Evolutionary conservation across 73 alveolate genomes (phyloP).

Genomic region (Halteria grandinella): DNA sequence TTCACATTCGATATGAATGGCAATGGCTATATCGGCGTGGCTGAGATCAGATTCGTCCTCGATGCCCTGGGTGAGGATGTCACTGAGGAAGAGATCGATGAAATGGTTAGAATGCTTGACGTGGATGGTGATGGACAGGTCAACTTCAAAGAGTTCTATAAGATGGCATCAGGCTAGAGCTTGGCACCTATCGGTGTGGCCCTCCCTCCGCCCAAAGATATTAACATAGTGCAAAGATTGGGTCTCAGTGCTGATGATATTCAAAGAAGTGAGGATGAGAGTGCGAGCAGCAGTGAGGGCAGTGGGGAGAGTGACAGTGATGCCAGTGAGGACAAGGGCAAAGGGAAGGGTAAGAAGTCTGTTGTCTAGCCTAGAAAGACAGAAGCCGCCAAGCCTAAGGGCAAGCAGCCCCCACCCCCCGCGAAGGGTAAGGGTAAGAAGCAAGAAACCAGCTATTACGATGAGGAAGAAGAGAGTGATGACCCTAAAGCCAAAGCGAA

Average conservation of each 20-base stretch:
- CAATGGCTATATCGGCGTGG: conserved; percentile 80
- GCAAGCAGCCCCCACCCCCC: too few relatives aligned
- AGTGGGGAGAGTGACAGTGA: too few relatives aligned
- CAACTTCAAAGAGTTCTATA: conserved; percentile 82
- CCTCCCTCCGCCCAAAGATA: conserved; percentile 73
- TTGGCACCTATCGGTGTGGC: conserved; percentile 82
- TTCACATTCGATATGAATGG: conserved; percentile 80
- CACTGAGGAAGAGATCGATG: conserved; percentile 93
- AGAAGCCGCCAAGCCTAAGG: too few relatives aligned
- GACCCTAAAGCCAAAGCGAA: conserved; percentile 5
- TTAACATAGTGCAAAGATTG: conserved; percentile 39
- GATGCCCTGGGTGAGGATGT: conserved; percentile 88
- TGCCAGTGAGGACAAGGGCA: too few relatives aligned
- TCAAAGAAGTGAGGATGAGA: conserved; percentile 8
- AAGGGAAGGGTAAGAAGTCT: too few relatives aligned
- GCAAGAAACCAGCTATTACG: too few relatives aligned
- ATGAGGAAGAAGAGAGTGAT: conserved; percentile 11
- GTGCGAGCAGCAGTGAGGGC: not conserved
- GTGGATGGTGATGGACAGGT: conserved; percentile 89
- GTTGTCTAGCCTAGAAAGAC: too few relatives aligned
- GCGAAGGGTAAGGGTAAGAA: too few relatives aligned
- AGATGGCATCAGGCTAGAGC: conserved; percentile 82
- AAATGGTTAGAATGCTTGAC: conserved; percentile 91
- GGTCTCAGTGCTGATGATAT: too few relatives aligned
- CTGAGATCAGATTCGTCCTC: conserved; percentile 84